Evolutionary conservation across 2,329 filamentous ascomycete species (phyloP).

Genomic region (Fusarium sp.): DNA sequence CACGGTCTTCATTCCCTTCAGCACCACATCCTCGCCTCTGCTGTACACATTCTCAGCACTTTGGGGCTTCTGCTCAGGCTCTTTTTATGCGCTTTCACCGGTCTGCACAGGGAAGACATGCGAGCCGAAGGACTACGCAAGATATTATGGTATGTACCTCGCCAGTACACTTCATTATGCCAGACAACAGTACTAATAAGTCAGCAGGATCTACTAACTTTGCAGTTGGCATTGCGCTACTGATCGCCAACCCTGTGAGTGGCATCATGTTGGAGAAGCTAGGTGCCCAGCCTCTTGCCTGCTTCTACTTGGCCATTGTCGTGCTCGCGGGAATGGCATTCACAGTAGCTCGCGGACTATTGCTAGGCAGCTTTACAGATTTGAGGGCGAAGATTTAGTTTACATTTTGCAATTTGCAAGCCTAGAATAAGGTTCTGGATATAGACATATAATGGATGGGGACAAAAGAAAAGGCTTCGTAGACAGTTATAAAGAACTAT

Average conservation of each 20-base stretch:
- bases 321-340: constrained; percentile 45
- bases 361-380: constrained; percentile 11
- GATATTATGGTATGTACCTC: constrained; percentile 48
- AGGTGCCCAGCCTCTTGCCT: constrained; percentile 55
- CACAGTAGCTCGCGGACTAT: constrained; percentile 31
- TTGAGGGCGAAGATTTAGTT: constrained; percentile 16
- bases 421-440: too few species aligned
- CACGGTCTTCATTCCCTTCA: constrained; percentile 55
- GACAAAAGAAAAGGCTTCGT: not conserved
- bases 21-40: constrained; percentile 49
- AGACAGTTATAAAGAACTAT: not conserved
- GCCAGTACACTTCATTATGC: accelerated
- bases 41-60: constrained; percentile 56
- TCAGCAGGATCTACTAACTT: constrained; percentile 57
- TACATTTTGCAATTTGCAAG: too few species aligned
- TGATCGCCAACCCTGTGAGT: constrained; percentile 57
- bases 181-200: constrained; percentile 25
- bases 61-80: constrained; percentile 59
- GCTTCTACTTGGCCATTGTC: constrained; percentile 56
- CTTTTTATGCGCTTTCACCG: constrained; percentile 54
- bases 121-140: constrained; percentile 56
- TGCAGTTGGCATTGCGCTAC: constrained; percentile 55
- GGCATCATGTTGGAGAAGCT: constrained; percentile 56
- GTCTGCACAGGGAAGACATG: constrained; percentile 58
- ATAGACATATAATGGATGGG: accelerated